These are phyloP conservation scores for Linnemannia schmuckeri DNA, from an alignment of 192 early-diverging fungal species.

Conservation along the genomic window DNA sequence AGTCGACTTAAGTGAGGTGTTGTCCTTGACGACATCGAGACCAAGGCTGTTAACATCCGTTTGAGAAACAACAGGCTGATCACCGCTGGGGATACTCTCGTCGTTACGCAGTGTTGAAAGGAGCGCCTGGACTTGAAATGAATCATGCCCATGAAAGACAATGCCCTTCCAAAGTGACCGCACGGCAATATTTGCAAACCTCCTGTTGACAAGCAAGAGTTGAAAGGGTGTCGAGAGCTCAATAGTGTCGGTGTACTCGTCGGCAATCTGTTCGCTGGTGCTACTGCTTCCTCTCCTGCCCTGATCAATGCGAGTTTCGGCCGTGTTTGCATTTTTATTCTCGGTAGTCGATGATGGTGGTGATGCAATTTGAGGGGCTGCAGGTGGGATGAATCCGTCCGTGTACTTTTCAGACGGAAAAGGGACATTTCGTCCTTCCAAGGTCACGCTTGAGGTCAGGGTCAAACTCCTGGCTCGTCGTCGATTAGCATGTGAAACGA, in stretches of 20 bases:
- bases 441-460: background rate
- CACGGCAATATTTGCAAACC: conserved; percentile 23
- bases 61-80: background rate
- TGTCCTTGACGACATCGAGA: background rate
- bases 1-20: background rate
- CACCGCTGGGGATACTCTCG: background rate
- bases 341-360: background rate
- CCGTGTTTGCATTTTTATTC: background rate
- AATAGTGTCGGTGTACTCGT: background rate
- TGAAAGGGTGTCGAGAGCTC: conserved; percentile 24
- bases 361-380: background rate
- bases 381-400: background rate
- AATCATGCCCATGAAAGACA: conserved; percentile 54
- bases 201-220: conserved; percentile 41
- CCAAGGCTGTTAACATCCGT: background rate
- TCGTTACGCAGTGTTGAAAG: conserved; percentile 11
- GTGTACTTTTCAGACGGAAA: background rate
- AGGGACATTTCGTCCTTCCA: background rate
- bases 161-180: conserved; percentile 27
- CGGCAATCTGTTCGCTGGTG: background rate
- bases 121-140: conserved; percentile 17
- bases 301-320: background rate
- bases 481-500: background rate
- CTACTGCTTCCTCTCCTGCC: background rate
- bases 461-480: conserved; percentile 16